A percentile compares a stretch with the other conserved stretches of the same genome.
These are phyloP conservation scores for Fusarium graminum DNA, from an alignment of 2,329 filamentous ascomycete genomes.

Conservation along the genomic window DNA sequence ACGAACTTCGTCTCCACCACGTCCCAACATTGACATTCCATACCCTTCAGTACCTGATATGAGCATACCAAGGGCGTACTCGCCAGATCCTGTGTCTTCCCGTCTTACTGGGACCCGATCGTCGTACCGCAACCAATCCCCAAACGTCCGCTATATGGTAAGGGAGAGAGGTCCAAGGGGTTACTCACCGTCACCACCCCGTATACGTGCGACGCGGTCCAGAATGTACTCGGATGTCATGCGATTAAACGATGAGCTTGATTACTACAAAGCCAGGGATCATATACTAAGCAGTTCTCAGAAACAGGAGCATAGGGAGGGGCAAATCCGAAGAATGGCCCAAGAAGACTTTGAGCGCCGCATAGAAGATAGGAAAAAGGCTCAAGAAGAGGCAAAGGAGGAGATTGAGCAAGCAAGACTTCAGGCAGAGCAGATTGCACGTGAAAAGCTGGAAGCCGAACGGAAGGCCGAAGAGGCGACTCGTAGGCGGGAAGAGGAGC, in stretches of 20 bases:
- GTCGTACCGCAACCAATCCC: too few relatives aligned
- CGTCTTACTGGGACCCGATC: too few relatives aligned
- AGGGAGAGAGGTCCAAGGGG: not conserved
- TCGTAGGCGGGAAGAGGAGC: not conserved
- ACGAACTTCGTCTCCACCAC: not conserved
- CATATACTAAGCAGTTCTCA: not conserved
- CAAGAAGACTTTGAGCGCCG: not conserved
- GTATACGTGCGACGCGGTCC: too few relatives aligned
- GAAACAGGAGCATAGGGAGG: not conserved
- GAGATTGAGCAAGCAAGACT: not conserved
- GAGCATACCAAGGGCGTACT: not conserved
- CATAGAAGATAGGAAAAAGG: not conserved
- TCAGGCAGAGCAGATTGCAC: not conserved
- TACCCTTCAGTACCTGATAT: not conserved
- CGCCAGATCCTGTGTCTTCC: too few relatives aligned
- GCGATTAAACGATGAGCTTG: not conserved
- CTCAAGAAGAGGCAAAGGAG: not conserved
- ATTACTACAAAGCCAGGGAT: not conserved
- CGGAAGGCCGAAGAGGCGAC: not conserved
- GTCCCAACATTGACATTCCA: not conserved
- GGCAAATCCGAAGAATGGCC: not conserved
- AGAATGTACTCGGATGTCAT: not conserved
- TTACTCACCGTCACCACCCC: not conserved
- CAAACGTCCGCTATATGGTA: not conserved
- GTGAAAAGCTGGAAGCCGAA: not conserved